A percentile compares a stretch with the other conserved stretches of the same genome.
Conservation (phyloP, 805 yeast genomes). For the Candida andamanensis region DNA sequence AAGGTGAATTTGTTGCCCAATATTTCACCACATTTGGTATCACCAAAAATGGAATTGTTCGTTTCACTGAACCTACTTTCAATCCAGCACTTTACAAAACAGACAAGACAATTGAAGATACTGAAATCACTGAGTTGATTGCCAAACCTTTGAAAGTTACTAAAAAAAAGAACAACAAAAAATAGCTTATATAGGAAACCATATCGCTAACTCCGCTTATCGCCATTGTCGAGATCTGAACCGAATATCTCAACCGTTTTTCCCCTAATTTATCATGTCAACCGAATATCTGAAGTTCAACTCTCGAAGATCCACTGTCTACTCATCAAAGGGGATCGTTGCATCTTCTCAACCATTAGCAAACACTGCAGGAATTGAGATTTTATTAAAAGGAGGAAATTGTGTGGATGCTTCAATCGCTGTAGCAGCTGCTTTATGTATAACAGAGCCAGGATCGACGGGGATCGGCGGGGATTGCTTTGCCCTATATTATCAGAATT, state of each 20-base stretch:
- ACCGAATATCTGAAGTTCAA: conserved; percentile 25
- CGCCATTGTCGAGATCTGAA: too few relatives aligned
- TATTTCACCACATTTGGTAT: conserved; percentile 70
- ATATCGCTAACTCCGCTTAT: too few relatives aligned
- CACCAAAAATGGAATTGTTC: conserved; percentile 67
- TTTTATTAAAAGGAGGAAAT: conserved; percentile 69
- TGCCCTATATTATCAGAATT: conserved; percentile 50
- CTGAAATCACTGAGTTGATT: conserved; percentile 42
- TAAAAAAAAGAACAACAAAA: conserved; percentile 25
- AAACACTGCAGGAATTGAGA: conserved; percentile 63
- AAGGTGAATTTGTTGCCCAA: conserved; percentile 63
- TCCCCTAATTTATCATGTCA: conserved; percentile 10
- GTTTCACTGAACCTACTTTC: conserved; percentile 54
- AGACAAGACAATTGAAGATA: conserved; percentile 52
- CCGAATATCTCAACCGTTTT: too few relatives aligned
- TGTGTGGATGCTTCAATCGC: conserved; percentile 64
- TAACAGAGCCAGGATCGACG: conserved; percentile 55
- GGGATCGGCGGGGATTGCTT: conserved; percentile 71
- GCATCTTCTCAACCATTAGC: conserved; percentile 76
- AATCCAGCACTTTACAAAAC: conserved; percentile 45
- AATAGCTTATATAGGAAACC: background rate
- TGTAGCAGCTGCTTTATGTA: conserved; percentile 49
- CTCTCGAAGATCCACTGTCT: conserved; percentile 70
- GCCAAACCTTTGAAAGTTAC: conserved; percentile 48
- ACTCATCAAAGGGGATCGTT: conserved; percentile 68